Base-by-base conservation (phyloP, 169 alveolate genomes). In the Plasmodium yoelii region DNA sequence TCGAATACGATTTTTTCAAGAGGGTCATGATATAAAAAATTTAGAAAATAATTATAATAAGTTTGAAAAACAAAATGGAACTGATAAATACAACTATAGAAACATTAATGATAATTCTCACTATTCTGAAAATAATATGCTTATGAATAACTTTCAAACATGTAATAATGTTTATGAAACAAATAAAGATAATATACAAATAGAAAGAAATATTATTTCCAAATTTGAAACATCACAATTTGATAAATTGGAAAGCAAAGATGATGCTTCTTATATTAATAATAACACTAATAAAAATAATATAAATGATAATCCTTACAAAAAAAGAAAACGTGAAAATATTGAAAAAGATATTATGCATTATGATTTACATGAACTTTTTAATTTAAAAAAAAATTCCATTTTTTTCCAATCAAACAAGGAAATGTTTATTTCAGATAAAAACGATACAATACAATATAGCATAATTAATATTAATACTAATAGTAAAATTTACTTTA, bases 401-500 rank as follows among this genome's bases (percentile, higher is more conserved):
- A 44, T 80, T 55, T 80, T 80, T 80, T 34, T 65, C 15, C 46
- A 67, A 34, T 53, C 34, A 13, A 80, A 80, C 68, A 53, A 67
- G 34, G 90, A 80, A 13, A 67, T 80, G 61, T 67, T 80, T 80
- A 47, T 9, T 15, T 34, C 80, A n/a, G 15, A 10, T 55, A 49
- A 26, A 22, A 19, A 47, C 2, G 53, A 70, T 59, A 42, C 46
- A 39, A 67, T 42, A 15, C 26, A 28, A 55, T 80, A 80, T 49
- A 80, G 68, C 22, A 42, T 80, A 49, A 18, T 80, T 19, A 13
- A 68, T 51, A 42, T 80, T 10, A 67, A 65, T 12, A 44, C 69
- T 19, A 80, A 47, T 9, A 63, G 90, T n/a, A 67, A 80, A 80
- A 67, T 80, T n/a, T 80, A 80, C 60, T 80, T 80, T 80, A 80